These are phyloP conservation scores for Paracoccidioides brasiliensis DNA, from an alignment of 2,329 filamentous ascomycete genomes.

Conservation along the genomic window DNA sequence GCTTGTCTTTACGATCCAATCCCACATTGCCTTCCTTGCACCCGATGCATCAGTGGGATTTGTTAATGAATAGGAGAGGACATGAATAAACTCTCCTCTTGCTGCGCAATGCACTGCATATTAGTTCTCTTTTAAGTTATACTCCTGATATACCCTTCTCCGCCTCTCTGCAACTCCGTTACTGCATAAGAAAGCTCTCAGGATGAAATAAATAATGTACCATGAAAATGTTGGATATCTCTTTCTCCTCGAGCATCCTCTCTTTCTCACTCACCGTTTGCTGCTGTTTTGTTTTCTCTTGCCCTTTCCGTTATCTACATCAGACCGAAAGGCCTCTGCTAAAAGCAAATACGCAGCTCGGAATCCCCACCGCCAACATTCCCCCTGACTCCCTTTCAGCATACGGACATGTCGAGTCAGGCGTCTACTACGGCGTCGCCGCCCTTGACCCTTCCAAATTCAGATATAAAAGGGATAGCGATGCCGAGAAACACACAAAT, in stretches of 20 bases:
- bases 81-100: background rate
- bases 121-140: background rate
- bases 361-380: slow-evolving; percentile 91
- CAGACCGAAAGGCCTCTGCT: background rate
- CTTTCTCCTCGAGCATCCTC: background rate
- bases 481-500: background rate
- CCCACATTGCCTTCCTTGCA: too few relatives aligned
- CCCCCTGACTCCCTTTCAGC: slow-evolving; percentile 54
- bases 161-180: background rate
- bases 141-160: background rate
- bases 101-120: background rate
- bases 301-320: background rate
- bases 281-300: background rate
- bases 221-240: background rate
- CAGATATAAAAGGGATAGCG: slow-evolving; percentile 11
- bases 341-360: slow-evolving; percentile 46
- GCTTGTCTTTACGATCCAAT: too few relatives aligned
- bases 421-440: slow-evolving; percentile 91
- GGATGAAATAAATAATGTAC: too few relatives aligned
- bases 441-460: slow-evolving; percentile 45
- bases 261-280: background rate
- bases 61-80: too few relatives aligned
- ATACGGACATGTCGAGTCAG: slow-evolving; percentile 49
- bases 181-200: background rate
- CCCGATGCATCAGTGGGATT: too few relatives aligned